These are phyloP conservation scores for Teunomyces pallodes DNA, from an alignment of 805 yeast genomes.

Conservation along the genomic window DNA sequence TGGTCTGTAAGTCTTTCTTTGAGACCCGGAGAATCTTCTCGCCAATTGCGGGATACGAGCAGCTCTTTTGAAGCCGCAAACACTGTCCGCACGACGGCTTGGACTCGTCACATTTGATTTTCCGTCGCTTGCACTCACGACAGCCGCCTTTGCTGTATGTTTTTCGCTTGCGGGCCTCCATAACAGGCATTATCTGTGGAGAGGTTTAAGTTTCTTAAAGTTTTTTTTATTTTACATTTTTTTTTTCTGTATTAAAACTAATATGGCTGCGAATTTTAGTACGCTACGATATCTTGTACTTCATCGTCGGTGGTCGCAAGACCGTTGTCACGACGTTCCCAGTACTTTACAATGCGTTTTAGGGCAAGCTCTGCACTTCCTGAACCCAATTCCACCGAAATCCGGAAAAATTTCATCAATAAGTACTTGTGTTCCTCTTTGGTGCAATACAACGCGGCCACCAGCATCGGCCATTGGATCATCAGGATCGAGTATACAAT, in stretches of 20 bases:
- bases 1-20: slow-evolving; percentile 8
- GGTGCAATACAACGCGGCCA: slow-evolving; percentile 47
- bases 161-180: slow-evolving; percentile 3
- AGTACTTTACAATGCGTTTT: slow-evolving; percentile 22
- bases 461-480: slow-evolving; percentile 55
- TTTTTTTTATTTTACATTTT: background rate
- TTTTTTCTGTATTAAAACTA: background rate
- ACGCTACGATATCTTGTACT: slow-evolving; percentile 31
- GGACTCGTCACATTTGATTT: slow-evolving; percentile 38
- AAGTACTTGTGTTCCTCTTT: slow-evolving; percentile 31
- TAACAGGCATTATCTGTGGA: background rate
- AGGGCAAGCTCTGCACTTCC: slow-evolving; percentile 48
- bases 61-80: slow-evolving; percentile 25
- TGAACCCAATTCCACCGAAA: slow-evolving; percentile 43
- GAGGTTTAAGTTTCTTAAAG: background rate
- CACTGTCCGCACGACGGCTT: slow-evolving; percentile 32
- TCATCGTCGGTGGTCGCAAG: slow-evolving; percentile 8
- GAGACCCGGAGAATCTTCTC: slow-evolving; percentile 32
- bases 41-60: slow-evolving; percentile 34
- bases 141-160: slow-evolving; percentile 39
- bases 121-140: slow-evolving; percentile 39
- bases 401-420: slow-evolving; percentile 41
- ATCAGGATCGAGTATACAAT: slow-evolving; percentile 40
- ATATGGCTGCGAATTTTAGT: slow-evolving; percentile 16
- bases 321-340: slow-evolving; percentile 25